Evolutionary conservation across 129 eudicot species (phyloP), one percentile per base, ranked within the genome.

Genomic region (Heracleum sosnowskyi): DNA sequence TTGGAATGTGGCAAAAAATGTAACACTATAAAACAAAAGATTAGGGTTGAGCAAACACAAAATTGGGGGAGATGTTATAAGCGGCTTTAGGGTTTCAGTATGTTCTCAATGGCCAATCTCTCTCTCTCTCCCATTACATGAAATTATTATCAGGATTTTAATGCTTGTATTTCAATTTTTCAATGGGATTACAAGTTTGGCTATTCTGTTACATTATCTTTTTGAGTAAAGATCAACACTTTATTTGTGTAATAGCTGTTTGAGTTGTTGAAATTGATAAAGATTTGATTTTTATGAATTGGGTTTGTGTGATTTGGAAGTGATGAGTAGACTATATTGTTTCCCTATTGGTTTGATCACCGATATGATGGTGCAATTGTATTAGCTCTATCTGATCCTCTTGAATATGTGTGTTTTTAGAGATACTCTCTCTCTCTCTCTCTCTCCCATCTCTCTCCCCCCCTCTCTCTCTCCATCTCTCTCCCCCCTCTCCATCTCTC

Each of bases 271-370:
- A 26, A 12, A 24, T 60, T 60, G 68, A 7, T 55, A 55, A 24
- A 63, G 37, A 63, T 63, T 63, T 29, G 20, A 63, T 63, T 63
- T 15, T 26, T 26, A 10, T 63, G 68, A n/a, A 12, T 11, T 63
- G 53, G 57, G 24, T 75, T 33, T 3, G 12, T 17, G 20, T 34
- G 73, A 81, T 70, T 36, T 53, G 74, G 87, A 86, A 42, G 73
- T 84, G 90, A 86, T 76, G 87, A 81, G 79, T 41, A 76, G 70
- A 63, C 70, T 63, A 29, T 63, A 82, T 75, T 31, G 80, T 76
- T 86, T 86, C 87, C 85, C 85, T 84, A 81, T 87, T 86, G 86
- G 86, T 83, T 82, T 86, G 86, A 86, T 69, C 60, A 82, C 81
- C 82, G 69, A 53, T 39, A 83, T 86, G 86, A 86, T 86, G 86